Evolutionary conservation across 2,329 filamentous ascomycete genomes (phyloP).

Genomic region (Diaporthe vexans): DNA sequence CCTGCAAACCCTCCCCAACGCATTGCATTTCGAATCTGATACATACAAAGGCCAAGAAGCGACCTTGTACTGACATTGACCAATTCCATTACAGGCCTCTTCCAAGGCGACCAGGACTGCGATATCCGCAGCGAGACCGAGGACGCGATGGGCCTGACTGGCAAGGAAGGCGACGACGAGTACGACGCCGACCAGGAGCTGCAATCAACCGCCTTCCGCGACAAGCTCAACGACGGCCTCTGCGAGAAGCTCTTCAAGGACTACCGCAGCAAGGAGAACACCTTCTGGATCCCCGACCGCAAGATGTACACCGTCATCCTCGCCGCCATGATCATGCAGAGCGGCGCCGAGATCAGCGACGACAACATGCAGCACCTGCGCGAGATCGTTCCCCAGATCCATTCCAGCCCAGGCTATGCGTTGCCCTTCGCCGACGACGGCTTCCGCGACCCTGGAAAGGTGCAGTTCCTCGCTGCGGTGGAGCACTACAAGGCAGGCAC

Average conservation of each 20-base stretch:
- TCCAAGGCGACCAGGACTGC: slow-evolving; percentile 33
- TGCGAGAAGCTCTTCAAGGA: slow-evolving; percentile 33
- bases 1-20: neutral
- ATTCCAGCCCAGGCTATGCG: slow-evolving; percentile 27
- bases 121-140: slow-evolving; percentile 20
- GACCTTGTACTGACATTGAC: neutral
- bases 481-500: slow-evolving; percentile 15
- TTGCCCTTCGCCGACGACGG: neutral
- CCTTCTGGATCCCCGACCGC: slow-evolving; percentile 48
- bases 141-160: neutral
- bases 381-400: slow-evolving; percentile 38
- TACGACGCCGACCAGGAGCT: neutral
- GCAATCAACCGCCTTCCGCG: neutral
- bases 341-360: slow-evolving; percentile 44
- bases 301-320: slow-evolving; percentile 39
- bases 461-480: slow-evolving; percentile 4
- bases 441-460: neutral
- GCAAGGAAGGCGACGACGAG: neutral
- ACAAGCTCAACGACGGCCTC: slow-evolving; percentile 34
- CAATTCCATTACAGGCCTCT: slow-evolving; percentile 16
- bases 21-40: too few species aligned
- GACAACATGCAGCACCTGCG: slow-evolving; percentile 43
- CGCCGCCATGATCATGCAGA: slow-evolving; percentile 46
- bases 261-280: slow-evolving; percentile 21
- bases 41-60: too few species aligned